Evolutionary conservation across 257 asterid genomes (phyloP), one percentile per base, ranked within the genome.

Genomic region (Nicotiana undulata): DNA sequence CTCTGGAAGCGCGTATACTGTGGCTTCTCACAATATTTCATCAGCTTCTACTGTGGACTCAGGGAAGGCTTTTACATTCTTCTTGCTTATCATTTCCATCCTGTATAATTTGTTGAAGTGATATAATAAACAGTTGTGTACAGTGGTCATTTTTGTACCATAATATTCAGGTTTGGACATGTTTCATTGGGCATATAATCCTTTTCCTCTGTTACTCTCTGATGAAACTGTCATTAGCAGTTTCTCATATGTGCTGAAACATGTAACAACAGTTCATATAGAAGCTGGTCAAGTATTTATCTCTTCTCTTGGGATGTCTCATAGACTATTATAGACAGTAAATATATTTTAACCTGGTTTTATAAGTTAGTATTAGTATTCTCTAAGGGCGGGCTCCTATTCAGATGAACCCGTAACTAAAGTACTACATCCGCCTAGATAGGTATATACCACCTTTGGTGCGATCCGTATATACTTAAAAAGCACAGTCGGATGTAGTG

Each of bases 1-100:
- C 79, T 80, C 85, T 2, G 97, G 93, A 58, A 77, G 87, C 40
- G 87, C 70, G 16, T 91, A 93, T 76, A 55, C 81, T 0, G 96
- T 95, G 66, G 83, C 83, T 1, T 85, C 96, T 28, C 97, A 92
- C 51, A 75, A 88, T 80, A 67, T 95, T 75, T 89, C 97, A 64
- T 89, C 92, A 66, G 80, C 78, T 82, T 13, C 83, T n/a, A 68
- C 3, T 44, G 79, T 74, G 80, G 64, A 82, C 56, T 77, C 81
- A 61, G 85, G 86, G 51, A 83, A 81, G 53, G 53, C 80, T 59
- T 60, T 91, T 34, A 81, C 75, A 24, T 81, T 85, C 84, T 56
- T 90, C 31, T 81, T 90, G 80, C 82, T 90, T 63, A 84, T 86
- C 29, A 85, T 63, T 24, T 64, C 82, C 79, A 53, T 83, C 79